Conservation (phyloP, 805 yeast species). For the Sugiyamaella lignohabitans region DNA sequence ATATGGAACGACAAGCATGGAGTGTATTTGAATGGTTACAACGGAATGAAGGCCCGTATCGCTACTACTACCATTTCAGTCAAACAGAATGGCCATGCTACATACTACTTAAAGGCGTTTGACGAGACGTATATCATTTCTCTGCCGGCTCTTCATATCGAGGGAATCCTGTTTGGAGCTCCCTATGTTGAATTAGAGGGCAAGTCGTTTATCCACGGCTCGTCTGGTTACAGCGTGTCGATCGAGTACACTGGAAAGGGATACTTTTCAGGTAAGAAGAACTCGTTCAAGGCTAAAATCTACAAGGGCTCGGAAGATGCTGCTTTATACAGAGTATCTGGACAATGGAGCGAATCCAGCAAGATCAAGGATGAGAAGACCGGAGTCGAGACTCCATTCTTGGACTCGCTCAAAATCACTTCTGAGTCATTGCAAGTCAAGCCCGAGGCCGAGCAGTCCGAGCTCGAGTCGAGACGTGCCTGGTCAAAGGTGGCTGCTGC, state of each 20-base stretch:
- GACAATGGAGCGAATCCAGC: slow-evolving; percentile 88
- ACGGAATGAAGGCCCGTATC: slow-evolving; percentile 79
- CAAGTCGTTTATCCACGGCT: slow-evolving; percentile 73
- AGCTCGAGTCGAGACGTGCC: slow-evolving; percentile 78
- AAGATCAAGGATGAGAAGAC: slow-evolving; percentile 54
- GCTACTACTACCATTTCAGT: slow-evolving; percentile 72
- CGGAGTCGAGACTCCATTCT: slow-evolving; percentile 29
- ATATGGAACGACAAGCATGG: slow-evolving; percentile 66
- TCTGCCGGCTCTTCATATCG: slow-evolving; percentile 92
- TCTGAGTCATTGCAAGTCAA: slow-evolving; percentile 63
- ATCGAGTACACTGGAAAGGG: slow-evolving; percentile 90
- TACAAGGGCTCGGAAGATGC: slow-evolving; percentile 42
- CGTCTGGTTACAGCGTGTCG: slow-evolving; percentile 65
- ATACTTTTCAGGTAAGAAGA: slow-evolving; percentile 91
- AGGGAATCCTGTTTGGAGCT: slow-evolving; percentile 82
- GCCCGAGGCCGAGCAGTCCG: slow-evolving; percentile 74
- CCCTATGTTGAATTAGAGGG: slow-evolving; percentile 96
- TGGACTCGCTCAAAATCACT: slow-evolving; percentile 32
- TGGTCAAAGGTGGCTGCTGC: slow-evolving; percentile 91
- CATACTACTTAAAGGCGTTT: slow-evolving; percentile 45
- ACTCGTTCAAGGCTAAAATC: slow-evolving; percentile 81
- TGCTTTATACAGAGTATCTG: slow-evolving; percentile 66
- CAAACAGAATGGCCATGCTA: slow-evolving; percentile 88
- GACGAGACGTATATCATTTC: slow-evolving; percentile 67
- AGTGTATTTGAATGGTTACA: slow-evolving; percentile 76